phyloP scores from a whole-genome alignment of 768 basidiomycete genomes.

The Xerocomellus intermedius region DNA sequence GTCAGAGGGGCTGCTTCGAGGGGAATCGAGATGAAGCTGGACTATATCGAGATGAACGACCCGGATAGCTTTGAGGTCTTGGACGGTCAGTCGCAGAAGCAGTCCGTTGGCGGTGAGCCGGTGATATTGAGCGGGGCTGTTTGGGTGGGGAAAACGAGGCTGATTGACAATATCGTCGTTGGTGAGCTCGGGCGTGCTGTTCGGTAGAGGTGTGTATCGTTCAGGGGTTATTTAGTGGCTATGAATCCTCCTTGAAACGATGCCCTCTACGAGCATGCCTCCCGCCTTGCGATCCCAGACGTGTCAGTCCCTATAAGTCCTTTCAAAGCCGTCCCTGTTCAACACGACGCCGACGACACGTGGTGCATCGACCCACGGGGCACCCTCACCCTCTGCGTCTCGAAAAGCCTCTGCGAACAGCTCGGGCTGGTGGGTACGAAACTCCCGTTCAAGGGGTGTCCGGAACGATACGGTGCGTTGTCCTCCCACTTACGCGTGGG shows the following conservation, averaged over 20 bases:
- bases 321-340: slow-evolving; percentile 36
- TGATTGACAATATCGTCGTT: slow-evolving; percentile 91
- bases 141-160: slow-evolving; percentile 79
- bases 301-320: too few species aligned
- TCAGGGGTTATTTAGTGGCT: slow-evolving; percentile 12
- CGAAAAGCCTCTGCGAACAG: slow-evolving; percentile 56
- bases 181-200: slow-evolving; percentile 40
- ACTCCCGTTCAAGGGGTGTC: slow-evolving; percentile 50
- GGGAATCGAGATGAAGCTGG: slow-evolving; percentile 58
- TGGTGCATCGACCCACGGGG: slow-evolving; percentile 73
- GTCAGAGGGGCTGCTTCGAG: slow-evolving; percentile 31
- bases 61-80: slow-evolving; percentile 70
- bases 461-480: slow-evolving; percentile 48
- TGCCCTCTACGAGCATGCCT: slow-evolving; percentile 42
- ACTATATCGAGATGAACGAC: slow-evolving; percentile 91
- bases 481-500: neutral
- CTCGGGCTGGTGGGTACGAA: slow-evolving; percentile 59
- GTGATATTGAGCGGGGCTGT: slow-evolving; percentile 85
- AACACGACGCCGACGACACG: slow-evolving; percentile 44
- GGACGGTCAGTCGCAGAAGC: slow-evolving; percentile 29
- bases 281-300: slow-evolving; percentile 17
- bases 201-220: neutral
- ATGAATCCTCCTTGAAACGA: slow-evolving; percentile 1
- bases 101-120: slow-evolving; percentile 28
- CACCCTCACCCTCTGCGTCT: slow-evolving; percentile 53